A percentile compares a stretch with the other conserved stretches of the same genome.
These are phyloP conservation scores for Remersonia thermophila DNA, from an alignment of 2,329 filamentous ascomycete species.

Conservation along the genomic window DNA sequence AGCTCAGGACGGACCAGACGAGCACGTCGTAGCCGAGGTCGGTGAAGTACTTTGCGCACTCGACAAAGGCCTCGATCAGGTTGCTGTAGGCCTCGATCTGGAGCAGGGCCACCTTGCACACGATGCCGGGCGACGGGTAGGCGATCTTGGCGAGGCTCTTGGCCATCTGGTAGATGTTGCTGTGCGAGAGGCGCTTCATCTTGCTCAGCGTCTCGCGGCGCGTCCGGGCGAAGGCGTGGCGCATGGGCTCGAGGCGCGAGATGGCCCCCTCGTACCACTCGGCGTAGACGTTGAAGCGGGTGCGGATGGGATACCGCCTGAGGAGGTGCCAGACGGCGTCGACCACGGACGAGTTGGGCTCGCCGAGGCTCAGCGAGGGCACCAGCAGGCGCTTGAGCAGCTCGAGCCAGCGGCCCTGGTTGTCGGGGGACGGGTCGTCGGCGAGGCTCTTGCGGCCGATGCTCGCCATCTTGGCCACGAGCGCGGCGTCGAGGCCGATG, in stretches of 20 bases:
- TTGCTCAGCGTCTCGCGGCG: constrained; percentile 70
- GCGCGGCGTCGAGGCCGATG: constrained; percentile 68
- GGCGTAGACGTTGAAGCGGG: constrained; percentile 78
- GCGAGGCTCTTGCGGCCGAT: constrained; percentile 69
- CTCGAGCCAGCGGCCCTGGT: constrained; percentile 69
- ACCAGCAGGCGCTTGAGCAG: constrained; percentile 75
- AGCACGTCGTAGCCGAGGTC: constrained; percentile 85
- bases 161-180: constrained; percentile 76
- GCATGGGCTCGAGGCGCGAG: constrained; percentile 66
- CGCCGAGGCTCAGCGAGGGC: constrained; percentile 76
- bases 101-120: constrained; percentile 77
- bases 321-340: constrained; percentile 81
- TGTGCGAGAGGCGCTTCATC: constrained; percentile 79
- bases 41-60: constrained; percentile 90
- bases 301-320: constrained; percentile 61
- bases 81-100: constrained; percentile 94
- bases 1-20: constrained; percentile 81
- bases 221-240: constrained; percentile 63
- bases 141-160: constrained; percentile 85
- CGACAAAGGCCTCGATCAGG: constrained; percentile 85
- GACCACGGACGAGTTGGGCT: constrained; percentile 69
- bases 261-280: constrained; percentile 81
- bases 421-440: constrained; percentile 56
- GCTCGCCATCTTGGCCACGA: constrained; percentile 71
- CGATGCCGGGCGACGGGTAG: constrained; percentile 77